Base-by-base conservation (phyloP, 257 asterid species). In the Fraxinus excelsior region DNA sequence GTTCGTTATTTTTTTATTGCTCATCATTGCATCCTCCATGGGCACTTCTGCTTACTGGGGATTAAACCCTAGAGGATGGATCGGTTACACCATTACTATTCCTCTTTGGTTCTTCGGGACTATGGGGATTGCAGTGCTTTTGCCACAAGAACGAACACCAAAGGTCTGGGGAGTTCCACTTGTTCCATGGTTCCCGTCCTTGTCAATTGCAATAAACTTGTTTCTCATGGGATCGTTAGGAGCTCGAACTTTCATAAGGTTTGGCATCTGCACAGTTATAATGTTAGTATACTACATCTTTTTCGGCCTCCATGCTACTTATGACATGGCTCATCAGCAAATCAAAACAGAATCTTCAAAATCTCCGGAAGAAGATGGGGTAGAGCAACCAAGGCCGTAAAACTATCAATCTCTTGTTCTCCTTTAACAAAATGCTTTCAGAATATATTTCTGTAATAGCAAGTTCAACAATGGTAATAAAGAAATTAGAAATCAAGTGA, bases 221-320 rank as follows among this genome's bases (percentile, higher is more conserved):
- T 90, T 90, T 79, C 91, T 90, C 73, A 83, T 87, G 92, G 94
- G 94, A 29, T 90, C 90, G 23, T 78, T 90, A 79, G 87, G 88
- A 71, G 88, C 83, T 5, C 72, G 70, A 21, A 85, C 94, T 25
- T 90, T 87, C 75, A 46, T 86, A 14, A 83, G 91, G 79, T 87
- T 86, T 37, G 87, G 70, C 0, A 75, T 85, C 28, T 87, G 92
- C 34, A 90, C 89, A 4, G 74, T 71, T 64, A 67, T 86, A 46
- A 88, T 90, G 90, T 70, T 86, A 38, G 58, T 86, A 28, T 90
- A 87, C 77, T 90, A 90, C 38, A 67, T 83, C 14, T 77, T 89
- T 37, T 84, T 87, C 18, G 89, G 92, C 6, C 85, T 87, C 65
- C 90, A 87, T 79, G 91, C 92, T 4, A 86, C 92, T 60, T 90